A percentile compares a stretch with the other conserved stretches of the same genome.
Conservation (phyloP, 306 rosid genomes). For the Arachis stenosperma region DNA sequence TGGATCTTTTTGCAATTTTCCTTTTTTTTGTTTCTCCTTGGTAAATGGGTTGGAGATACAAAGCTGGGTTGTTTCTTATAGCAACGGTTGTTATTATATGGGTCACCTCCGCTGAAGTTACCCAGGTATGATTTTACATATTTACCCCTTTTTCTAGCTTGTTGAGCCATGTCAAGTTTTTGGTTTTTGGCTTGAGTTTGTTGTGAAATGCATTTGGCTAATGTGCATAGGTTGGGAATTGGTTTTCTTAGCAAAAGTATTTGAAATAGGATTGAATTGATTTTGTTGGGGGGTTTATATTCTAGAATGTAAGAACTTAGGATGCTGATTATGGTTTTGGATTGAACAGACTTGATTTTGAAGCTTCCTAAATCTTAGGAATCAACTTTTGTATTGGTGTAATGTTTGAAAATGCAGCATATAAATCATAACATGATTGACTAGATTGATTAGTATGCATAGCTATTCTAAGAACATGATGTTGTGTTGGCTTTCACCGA, state of each 20-base stretch:
- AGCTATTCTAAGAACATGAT: conserved; percentile 2
- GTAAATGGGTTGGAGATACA: conserved; percentile 81
- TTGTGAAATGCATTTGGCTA: conserved; percentile 9
- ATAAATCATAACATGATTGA: neutral
- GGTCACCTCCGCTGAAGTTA: conserved; percentile 97
- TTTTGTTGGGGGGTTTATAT: conserved; percentile 26
- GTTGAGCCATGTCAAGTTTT: neutral
- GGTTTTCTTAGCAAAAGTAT: neutral
- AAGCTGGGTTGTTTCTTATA: conserved; percentile 80
- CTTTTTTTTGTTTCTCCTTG: conserved; percentile 16
- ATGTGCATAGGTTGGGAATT: neutral
- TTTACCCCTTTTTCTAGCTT: conserved; percentile 14
- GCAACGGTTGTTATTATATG: conserved; percentile 86
- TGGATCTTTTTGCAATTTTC: conserved; percentile 48
- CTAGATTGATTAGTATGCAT: conserved; percentile 3
- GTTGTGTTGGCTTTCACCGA: neutral
- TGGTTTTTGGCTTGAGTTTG: conserved; percentile 4
- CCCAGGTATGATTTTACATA: conserved; percentile 61
- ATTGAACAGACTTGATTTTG: conserved; percentile 24
- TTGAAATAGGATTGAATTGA: neutral
- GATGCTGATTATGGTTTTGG: conserved; percentile 15
- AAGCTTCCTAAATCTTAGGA: conserved; percentile 25
- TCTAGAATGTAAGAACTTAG: neutral
- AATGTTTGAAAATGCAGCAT: conserved; percentile 20
- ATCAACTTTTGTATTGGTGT: conserved; percentile 18